A percentile compares a stretch with the other conserved stretches of the same genome.
phyloP scores from a whole-genome alignment of 2,329 filamentous ascomycete genomes.

The Myriosclerotinia scirpicola region DNA sequence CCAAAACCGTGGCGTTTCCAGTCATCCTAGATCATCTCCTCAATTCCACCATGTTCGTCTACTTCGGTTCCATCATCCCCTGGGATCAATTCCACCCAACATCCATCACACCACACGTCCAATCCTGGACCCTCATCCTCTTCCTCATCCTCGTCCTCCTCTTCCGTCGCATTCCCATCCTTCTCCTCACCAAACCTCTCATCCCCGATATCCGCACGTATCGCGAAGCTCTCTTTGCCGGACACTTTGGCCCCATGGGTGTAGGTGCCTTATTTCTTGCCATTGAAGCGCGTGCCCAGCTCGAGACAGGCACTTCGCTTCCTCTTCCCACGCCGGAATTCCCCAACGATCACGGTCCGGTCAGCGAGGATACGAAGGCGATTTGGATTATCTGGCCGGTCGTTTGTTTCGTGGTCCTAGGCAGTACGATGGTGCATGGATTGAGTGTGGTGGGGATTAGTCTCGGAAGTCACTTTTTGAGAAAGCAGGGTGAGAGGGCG shows the following conservation, averaged over 20 bases:
- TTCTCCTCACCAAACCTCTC: constrained; percentile 49
- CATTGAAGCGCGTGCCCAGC: constrained; percentile 53
- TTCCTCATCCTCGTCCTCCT: constrained; percentile 51
- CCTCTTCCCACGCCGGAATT: constrained; percentile 46
- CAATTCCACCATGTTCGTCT: constrained; percentile 56
- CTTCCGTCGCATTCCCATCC: constrained; percentile 53
- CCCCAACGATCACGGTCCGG: constrained; percentile 36
- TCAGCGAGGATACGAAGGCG: constrained; percentile 42
- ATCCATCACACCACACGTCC: constrained; percentile 45
- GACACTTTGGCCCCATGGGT: constrained; percentile 59
- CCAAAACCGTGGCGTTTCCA: constrained; percentile 47
- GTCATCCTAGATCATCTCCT: constrained; percentile 54
- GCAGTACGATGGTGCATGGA: constrained; percentile 55
- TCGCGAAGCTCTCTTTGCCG: constrained; percentile 54
- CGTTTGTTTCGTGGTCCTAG: constrained; percentile 54
- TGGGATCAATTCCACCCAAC: constrained; percentile 47
- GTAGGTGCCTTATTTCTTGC: constrained; percentile 57
- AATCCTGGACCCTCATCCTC: constrained; percentile 45
- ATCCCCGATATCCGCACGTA: constrained; percentile 51
- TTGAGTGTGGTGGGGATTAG: constrained; percentile 53
- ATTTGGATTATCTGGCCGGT: constrained; percentile 54
- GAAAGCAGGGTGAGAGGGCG: constrained; percentile 49
- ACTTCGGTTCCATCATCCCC: constrained; percentile 55
- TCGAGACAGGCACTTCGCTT: constrained; percentile 50
- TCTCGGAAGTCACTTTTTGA: constrained; percentile 48